Evolutionary conservation across 2,329 filamentous ascomycete genomes (phyloP).

Genomic region (Cladophialophora yegresii): DNA sequence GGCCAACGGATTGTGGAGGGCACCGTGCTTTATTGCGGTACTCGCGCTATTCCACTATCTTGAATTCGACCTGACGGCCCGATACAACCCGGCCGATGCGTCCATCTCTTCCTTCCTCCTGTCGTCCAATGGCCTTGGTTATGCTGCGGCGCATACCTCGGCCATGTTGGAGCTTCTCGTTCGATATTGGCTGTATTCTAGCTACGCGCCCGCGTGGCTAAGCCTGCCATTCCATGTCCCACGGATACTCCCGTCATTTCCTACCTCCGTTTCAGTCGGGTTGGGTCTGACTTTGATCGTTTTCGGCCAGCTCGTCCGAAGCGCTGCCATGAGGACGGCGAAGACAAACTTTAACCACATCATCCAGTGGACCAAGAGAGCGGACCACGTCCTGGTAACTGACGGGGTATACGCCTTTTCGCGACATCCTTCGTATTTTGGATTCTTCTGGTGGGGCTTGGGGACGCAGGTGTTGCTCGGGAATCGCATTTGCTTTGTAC

Average conservation of each 20-base stretch:
- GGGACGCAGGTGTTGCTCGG: conserved; percentile 89
- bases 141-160: conserved; percentile 76
- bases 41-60: conserved; percentile 90
- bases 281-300: conserved; percentile 66
- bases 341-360: conserved; percentile 86
- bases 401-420: conserved; percentile 73
- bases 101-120: conserved; percentile 77
- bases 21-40: conserved; percentile 56
- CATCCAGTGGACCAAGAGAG: conserved; percentile 68
- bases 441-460: conserved; percentile 98
- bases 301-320: conserved; percentile 73
- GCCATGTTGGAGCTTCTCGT: conserved; percentile 71
- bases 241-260: conserved; percentile 42
- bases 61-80: conserved; percentile 88
- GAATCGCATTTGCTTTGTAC: conserved; percentile 75
- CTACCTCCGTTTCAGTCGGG: conserved; percentile 36
- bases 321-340: conserved; percentile 84
- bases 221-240: conserved; percentile 26
- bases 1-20: conserved; percentile 54
- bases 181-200: conserved; percentile 30
- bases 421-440: conserved; percentile 92
- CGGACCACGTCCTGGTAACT: conserved; percentile 79
- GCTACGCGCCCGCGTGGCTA: conserved; percentile 25
- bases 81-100: conserved; percentile 75
- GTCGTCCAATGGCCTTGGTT: conserved; percentile 78